Base-by-base conservation (phyloP, 768 basidiomycete species). In the Cytidiella melzeri region DNA sequence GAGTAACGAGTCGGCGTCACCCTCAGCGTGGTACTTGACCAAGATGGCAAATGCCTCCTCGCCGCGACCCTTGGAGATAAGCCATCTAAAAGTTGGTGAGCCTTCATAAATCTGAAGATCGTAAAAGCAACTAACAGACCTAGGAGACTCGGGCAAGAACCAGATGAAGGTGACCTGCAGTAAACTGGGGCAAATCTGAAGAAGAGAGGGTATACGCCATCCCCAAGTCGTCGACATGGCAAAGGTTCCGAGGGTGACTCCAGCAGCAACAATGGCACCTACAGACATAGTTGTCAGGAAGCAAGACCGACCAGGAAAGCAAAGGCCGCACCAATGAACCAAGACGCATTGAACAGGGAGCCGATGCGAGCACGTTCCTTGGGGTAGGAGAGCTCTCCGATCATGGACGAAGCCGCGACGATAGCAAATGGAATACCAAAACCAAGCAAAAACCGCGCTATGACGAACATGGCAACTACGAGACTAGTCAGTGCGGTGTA, bases 331-430 rank as follows among this genome's bases (percentile, higher is more conserved):
- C 76, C 76, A 39, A 78, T 73, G 61, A 79, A 81, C 68, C 79
- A 84, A 50, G 76, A 80, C 0, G 80, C 70, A 62, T 81, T 82
- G 68, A 79, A 83, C 1, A 81, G 66, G 3, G 80, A 80, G 7
- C 81, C 83, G 18, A 87, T 58, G 5, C 76, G 73, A 1, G 79
- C 80, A 43, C 85, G 80, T 65, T 86, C 83, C 47, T 80, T 82
- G 0, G 84, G 83, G 64, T 83, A 80, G 0, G 83, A 76, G 13
- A 86, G 69, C 61, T 87, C 84, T 70, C 75, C 77, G 55, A 85
- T 76, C 37, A 85, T 68, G 15, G 83, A 78, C 0, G 84, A 83
- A 2, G 83, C 81, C 15, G 78, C 80, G 41, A 81, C 77, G 53
- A 78, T 77, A 24, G 79, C 77, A 55, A 84, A 78, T 0, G 77